A percentile compares a stretch with the other conserved stretches of the same genome.
These are phyloP conservation scores for Hypsizygus marmoreus DNA, from an alignment of 768 basidiomycete genomes.

Conservation along the genomic window DNA sequence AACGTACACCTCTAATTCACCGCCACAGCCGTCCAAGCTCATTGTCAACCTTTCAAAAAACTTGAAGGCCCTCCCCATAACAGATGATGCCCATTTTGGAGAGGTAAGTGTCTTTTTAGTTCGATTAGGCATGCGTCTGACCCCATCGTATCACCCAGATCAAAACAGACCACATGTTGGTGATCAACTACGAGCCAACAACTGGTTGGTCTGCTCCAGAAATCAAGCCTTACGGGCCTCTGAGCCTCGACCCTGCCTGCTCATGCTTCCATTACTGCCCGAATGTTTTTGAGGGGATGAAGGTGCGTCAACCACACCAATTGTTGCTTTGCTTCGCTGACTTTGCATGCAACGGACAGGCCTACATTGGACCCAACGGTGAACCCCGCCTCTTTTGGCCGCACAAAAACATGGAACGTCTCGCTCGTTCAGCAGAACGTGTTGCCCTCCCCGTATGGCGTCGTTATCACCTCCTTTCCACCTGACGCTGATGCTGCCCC, in stretches of 20 bases:
- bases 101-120: slow-evolving; percentile 37
- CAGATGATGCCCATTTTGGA: slow-evolving; percentile 57
- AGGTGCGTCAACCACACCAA: slow-evolving; percentile 30
- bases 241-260: slow-evolving; percentile 69
- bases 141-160: slow-evolving; percentile 32
- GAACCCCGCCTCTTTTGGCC: slow-evolving; percentile 80
- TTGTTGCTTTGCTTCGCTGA: background rate
- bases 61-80: slow-evolving; percentile 52
- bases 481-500: background rate
- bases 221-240: slow-evolving; percentile 73
- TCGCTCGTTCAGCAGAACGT: slow-evolving; percentile 67
- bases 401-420: slow-evolving; percentile 80
- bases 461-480: background rate
- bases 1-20: background rate
- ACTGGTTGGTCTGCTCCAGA: slow-evolving; percentile 73
- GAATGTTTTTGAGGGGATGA: slow-evolving; percentile 88
- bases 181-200: slow-evolving; percentile 59
- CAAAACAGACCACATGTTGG: slow-evolving; percentile 81
- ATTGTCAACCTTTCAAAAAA: slow-evolving; percentile 44
- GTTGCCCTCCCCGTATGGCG: slow-evolving; percentile 68
- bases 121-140: background rate
- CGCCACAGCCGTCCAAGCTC: slow-evolving; percentile 56
- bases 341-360: slow-evolving; percentile 37
- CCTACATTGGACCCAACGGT: slow-evolving; percentile 72
- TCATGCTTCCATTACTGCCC: slow-evolving; percentile 88